These are phyloP conservation scores for Nakaseomyces delphensis DNA, from an alignment of 1,139 yeast genomes.

Conservation along the genomic window DNA sequence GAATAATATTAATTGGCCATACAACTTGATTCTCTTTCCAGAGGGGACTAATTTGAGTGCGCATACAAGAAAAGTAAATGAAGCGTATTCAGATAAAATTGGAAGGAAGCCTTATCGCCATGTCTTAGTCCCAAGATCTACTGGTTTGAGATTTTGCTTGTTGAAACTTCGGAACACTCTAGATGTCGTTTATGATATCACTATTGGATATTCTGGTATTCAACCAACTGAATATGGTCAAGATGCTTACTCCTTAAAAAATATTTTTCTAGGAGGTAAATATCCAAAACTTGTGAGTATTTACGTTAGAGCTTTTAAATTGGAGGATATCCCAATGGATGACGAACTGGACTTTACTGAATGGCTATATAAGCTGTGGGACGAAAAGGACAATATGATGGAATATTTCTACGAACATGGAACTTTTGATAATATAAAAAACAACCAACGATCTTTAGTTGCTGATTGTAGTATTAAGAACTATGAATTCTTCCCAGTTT, in stretches of 20 bases:
- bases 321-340: slow-evolving; percentile 61
- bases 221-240: slow-evolving; percentile 63
- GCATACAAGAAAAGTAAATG: slow-evolving; percentile 52
- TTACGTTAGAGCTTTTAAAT: slow-evolving; percentile 49
- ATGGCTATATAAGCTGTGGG: slow-evolving; percentile 77
- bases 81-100: slow-evolving; percentile 46
- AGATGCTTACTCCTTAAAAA: slow-evolving; percentile 56
- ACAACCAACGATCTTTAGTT: slow-evolving; percentile 16
- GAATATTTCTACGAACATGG: slow-evolving; percentile 53
- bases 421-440: slow-evolving; percentile 33
- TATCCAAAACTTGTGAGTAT: slow-evolving; percentile 63
- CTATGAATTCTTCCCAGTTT: slow-evolving; percentile 14
- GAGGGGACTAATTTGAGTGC: slow-evolving; percentile 87
- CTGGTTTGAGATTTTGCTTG: slow-evolving; percentile 68
- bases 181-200: slow-evolving; percentile 68
- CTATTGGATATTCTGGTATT: slow-evolving; percentile 75
- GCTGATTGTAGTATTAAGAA: slow-evolving; percentile 14
- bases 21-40: slow-evolving; percentile 66
- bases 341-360: slow-evolving; percentile 53
- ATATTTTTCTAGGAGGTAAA: slow-evolving; percentile 56
- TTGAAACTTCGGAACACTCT: slow-evolving; percentile 50
- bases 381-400: slow-evolving; percentile 64
- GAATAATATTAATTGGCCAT: slow-evolving; percentile 39
- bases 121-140: slow-evolving; percentile 67
- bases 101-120: slow-evolving; percentile 45